phyloP scores from a whole-genome alignment of 345 rosid species.

The Melastoma malabathricum region DNA sequence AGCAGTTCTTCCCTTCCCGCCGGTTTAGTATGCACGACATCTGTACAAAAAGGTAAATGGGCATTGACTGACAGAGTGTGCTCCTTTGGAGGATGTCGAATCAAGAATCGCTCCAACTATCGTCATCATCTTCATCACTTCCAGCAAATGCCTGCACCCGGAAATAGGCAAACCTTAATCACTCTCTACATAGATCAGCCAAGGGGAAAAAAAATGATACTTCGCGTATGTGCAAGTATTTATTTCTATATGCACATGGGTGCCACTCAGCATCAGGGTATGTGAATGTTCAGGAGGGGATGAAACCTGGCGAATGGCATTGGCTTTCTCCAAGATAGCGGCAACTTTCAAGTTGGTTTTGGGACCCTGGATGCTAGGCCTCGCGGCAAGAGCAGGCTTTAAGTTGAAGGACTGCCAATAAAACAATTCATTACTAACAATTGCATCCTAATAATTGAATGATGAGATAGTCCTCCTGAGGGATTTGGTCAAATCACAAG shows the following conservation, averaged over 20 bases:
- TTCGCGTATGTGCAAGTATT: no score
- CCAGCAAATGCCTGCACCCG: slow-evolving; percentile 68
- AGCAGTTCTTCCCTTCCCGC: no score
- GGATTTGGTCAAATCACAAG: no score
- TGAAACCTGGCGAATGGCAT: slow-evolving; percentile 84
- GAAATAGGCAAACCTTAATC: slow-evolving; percentile 5
- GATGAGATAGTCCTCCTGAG: no score
- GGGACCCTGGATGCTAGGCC: slow-evolving; percentile 74
- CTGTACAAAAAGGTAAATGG: slow-evolving; percentile 5
- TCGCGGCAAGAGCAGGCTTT: slow-evolving; percentile 54
- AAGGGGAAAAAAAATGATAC: not conserved
- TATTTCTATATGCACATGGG: not conserved
- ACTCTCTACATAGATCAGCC: not conserved
- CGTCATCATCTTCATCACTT: slow-evolving; percentile 86
- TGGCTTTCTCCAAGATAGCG: slow-evolving; percentile 98
- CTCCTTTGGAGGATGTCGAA: not conserved
- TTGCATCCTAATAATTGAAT: no score
- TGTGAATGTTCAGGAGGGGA: no score
- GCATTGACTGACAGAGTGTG: not conserved
- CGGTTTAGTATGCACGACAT: not conserved
- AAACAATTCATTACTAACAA: not conserved
- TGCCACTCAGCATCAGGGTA: not conserved
- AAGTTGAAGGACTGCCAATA: slow-evolving; percentile 61
- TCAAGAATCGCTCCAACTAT: slow-evolving; percentile 92
- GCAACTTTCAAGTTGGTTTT: slow-evolving; percentile 86